Conservation (phyloP, 257 asterid genomes). For the Phtheirospermum japonicum region DNA sequence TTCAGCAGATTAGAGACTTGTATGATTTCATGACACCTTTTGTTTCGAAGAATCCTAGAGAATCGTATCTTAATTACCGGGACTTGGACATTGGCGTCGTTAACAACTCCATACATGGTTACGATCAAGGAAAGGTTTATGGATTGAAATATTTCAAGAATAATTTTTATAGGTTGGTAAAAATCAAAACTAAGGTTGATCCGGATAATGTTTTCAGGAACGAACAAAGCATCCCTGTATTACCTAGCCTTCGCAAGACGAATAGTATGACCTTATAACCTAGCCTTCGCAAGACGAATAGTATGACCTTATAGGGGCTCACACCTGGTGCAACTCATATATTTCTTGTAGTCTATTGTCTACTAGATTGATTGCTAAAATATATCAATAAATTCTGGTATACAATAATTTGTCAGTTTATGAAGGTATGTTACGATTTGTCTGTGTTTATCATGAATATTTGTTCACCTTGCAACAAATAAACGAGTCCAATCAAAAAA, state of each 20-base stretch:
- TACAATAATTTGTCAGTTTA: too few relatives aligned
- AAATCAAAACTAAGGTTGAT: constrained; percentile 33
- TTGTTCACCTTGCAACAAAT: too few relatives aligned
- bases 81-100: constrained; percentile 41
- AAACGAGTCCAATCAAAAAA: too few relatives aligned
- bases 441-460: too few relatives aligned
- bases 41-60: constrained; percentile 41
- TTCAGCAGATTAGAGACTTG: constrained; percentile 26
- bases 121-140: constrained; percentile 34
- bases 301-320: too few relatives aligned
- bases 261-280: not conserved
- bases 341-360: too few relatives aligned
- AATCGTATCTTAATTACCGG: constrained; percentile 43
- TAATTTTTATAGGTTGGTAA: constrained; percentile 38
- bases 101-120: constrained; percentile 28
- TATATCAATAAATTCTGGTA: too few relatives aligned
- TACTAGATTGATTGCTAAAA: too few relatives aligned
- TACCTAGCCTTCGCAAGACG: not conserved
- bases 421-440: too few relatives aligned
- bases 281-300: too few relatives aligned
- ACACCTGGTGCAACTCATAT: too few relatives aligned
- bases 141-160: constrained; percentile 36
- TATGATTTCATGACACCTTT: constrained; percentile 36
- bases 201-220: constrained; percentile 18
- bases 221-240: constrained; percentile 28